Evolutionary conservation across 1,284 basidiomycete genomes (phyloP).

Genomic region (Trichosporon faecale): DNA sequence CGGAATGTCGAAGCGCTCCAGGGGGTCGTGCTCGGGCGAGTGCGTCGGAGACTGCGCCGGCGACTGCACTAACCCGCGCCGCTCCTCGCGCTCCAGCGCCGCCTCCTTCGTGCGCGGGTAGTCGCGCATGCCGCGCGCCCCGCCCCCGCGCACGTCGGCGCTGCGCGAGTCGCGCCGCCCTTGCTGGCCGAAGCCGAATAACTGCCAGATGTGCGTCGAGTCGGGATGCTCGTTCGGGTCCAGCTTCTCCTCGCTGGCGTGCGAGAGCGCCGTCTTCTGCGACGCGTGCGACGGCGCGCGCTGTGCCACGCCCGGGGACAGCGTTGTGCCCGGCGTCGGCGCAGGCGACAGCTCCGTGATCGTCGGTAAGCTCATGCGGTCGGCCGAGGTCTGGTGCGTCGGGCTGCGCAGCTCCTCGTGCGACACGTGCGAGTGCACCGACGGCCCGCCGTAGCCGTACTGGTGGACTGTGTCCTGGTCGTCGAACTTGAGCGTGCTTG

Average conservation of each 20-base stretch:
- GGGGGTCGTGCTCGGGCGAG: conserved; percentile 12
- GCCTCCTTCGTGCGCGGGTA: conserved; percentile 37
- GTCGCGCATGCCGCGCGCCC: conserved; percentile 33
- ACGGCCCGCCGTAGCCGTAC: conserved; percentile 40
- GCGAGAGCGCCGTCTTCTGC: background rate
- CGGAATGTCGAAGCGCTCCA: background rate
- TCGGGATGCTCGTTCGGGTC: conserved; percentile 3
- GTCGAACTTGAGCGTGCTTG: conserved; percentile 45
- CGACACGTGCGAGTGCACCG: conserved; percentile 33
- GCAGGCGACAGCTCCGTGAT: conserved; percentile 27
- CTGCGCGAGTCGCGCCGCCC: background rate
- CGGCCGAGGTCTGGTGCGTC: background rate
- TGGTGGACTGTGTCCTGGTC: conserved; percentile 49
- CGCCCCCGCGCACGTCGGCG: conserved; percentile 26
- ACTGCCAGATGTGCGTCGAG: background rate
- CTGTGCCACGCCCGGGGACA: background rate
- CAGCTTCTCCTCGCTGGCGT: background rate
- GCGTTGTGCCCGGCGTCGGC: background rate
- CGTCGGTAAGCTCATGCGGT: conserved; percentile 8
- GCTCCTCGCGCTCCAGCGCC: conserved; percentile 37
- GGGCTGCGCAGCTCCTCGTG: conserved; percentile 21
- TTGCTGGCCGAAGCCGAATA: background rate
- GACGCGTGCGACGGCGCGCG: background rate
- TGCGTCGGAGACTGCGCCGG: background rate
- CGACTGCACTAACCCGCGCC: conserved; percentile 30